A percentile compares a stretch with the other conserved stretches of the same genome.
Evolutionary conservation across 2,329 filamentous ascomycete species (phyloP).

Genomic region (Cladosporium velox): DNA sequence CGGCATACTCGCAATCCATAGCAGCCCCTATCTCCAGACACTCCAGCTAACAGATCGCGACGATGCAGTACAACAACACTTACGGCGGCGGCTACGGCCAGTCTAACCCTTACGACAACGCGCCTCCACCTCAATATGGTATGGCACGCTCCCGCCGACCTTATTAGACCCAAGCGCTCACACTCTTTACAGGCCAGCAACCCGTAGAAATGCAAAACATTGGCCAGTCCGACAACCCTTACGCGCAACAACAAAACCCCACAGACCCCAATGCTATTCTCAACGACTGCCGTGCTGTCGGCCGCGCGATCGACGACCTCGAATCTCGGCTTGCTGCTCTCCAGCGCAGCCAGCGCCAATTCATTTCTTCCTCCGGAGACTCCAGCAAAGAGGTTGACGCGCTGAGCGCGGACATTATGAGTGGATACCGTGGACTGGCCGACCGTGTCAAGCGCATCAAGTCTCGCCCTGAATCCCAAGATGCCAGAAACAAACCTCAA

Average conservation of each 20-base stretch:
- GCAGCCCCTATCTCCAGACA: neutral
- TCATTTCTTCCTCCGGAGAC: conserved; percentile 68
- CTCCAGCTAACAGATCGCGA: conserved; percentile 17
- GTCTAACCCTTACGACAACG: conserved; percentile 56
- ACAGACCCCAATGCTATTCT: conserved; percentile 74
- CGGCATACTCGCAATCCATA: neutral
- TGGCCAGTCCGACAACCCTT: conserved; percentile 42
- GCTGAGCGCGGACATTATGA: conserved; percentile 78
- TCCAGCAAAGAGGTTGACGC: conserved; percentile 68
- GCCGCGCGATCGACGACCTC: conserved; percentile 73
- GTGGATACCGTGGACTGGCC: conserved; percentile 75
- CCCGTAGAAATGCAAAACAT: conserved; percentile 71
- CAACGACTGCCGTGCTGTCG: conserved; percentile 81
- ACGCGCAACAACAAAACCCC: conserved; percentile 33
- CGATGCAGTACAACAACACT: conserved; percentile 40
- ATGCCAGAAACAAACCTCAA: conserved; percentile 73
- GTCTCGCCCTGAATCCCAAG: conserved; percentile 70
- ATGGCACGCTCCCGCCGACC: conserved; percentile 12
- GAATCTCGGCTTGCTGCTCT: conserved; percentile 72
- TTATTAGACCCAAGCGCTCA: neutral
- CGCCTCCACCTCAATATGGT: conserved; percentile 35
- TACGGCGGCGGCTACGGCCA: conserved; percentile 54
- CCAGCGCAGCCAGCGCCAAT: conserved; percentile 68
- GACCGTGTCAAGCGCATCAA: conserved; percentile 81
- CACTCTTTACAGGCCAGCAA: conserved; percentile 21